These are phyloP conservation scores for Sphagnum fallax DNA, from an alignment of 228 moss, liverwort and hornwort genomes.

Conservation along the genomic window DNA sequence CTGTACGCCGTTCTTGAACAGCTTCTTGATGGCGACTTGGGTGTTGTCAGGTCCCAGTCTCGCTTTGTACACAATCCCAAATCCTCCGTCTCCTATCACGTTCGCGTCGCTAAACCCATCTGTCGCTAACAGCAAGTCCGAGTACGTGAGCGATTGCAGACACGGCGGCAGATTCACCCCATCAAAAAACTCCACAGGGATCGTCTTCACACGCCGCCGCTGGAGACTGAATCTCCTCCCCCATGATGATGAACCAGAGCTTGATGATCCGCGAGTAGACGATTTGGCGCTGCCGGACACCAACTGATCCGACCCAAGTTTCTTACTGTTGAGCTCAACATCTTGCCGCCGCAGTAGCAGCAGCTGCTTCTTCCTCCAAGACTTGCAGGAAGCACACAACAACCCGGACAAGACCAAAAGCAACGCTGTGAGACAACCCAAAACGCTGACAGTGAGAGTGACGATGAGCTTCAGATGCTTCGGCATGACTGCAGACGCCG, in stretches of 20 bases:
- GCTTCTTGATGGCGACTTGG: slow-evolving; percentile 67
- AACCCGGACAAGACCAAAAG: no score
- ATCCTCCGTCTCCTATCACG: slow-evolving; percentile 71
- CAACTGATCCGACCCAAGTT: slow-evolving; percentile 12
- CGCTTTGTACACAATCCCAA: slow-evolving; percentile 80
- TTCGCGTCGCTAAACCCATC: slow-evolving; percentile 60
- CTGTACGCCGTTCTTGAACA: slow-evolving; percentile 47
- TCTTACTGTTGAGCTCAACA: background rate
- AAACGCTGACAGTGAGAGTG: no score
- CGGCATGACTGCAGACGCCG: no score
- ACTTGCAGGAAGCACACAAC: slow-evolving; percentile 5
- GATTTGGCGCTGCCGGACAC: slow-evolving; percentile 30
- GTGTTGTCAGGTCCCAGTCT: slow-evolving; percentile 39
- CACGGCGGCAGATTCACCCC: slow-evolving; percentile 16
- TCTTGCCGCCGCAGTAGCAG: background rate
- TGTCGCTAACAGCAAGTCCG: slow-evolving; percentile 57
- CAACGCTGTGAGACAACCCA: no score
- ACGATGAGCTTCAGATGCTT: no score
- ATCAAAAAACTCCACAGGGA: slow-evolving; percentile 50
- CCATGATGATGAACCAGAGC: no score
- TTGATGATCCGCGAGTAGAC: slow-evolving; percentile 9
- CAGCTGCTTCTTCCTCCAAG: background rate
- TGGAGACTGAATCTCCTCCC: no score
- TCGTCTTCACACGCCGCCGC: slow-evolving; percentile 9
- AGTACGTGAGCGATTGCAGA: slow-evolving; percentile 52